Evolutionary conservation across 2,329 filamentous ascomycete species (phyloP).

Genomic region (Alternaria consortialis): DNA sequence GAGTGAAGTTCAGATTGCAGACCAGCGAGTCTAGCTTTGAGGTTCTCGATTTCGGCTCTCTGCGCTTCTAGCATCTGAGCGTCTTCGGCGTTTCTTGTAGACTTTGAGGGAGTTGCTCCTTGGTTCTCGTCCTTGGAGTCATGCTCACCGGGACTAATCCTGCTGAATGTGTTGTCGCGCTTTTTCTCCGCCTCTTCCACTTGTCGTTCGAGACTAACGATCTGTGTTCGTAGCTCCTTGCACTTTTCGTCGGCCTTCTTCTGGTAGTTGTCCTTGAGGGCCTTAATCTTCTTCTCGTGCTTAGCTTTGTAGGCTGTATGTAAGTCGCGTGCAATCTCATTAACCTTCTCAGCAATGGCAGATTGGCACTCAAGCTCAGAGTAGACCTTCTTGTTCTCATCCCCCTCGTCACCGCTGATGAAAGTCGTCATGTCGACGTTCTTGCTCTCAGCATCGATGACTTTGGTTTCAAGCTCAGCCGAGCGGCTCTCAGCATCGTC

Average conservation of each 20-base stretch:
- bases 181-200: slow-evolving; percentile 76
- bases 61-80: slow-evolving; percentile 66
- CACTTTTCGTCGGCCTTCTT: slow-evolving; percentile 89
- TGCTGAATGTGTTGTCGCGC: slow-evolving; percentile 72
- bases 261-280: slow-evolving; percentile 84
- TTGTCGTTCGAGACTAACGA: slow-evolving; percentile 75
- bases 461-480: slow-evolving; percentile 68
- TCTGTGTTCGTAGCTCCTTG: slow-evolving; percentile 75
- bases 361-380: slow-evolving; percentile 58
- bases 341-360: slow-evolving; percentile 91
- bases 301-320: slow-evolving; percentile 96
- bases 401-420: slow-evolving; percentile 48
- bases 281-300: slow-evolving; percentile 94
- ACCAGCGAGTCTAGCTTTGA: slow-evolving; percentile 78
- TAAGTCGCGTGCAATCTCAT: slow-evolving; percentile 75
- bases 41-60: slow-evolving; percentile 72
- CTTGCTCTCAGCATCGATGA: slow-evolving; percentile 67
- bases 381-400: slow-evolving; percentile 47
- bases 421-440: slow-evolving; percentile 75
- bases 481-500: slow-evolving; percentile 80
- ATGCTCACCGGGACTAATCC: slow-evolving; percentile 50
- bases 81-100: slow-evolving; percentile 49
- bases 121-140: slow-evolving; percentile 19
- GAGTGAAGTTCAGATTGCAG: slow-evolving; percentile 76
- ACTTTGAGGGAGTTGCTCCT: slow-evolving; percentile 4